phyloP scores from a whole-genome alignment of 305 asterid genomes.

The Coffea humblotiana region DNA sequence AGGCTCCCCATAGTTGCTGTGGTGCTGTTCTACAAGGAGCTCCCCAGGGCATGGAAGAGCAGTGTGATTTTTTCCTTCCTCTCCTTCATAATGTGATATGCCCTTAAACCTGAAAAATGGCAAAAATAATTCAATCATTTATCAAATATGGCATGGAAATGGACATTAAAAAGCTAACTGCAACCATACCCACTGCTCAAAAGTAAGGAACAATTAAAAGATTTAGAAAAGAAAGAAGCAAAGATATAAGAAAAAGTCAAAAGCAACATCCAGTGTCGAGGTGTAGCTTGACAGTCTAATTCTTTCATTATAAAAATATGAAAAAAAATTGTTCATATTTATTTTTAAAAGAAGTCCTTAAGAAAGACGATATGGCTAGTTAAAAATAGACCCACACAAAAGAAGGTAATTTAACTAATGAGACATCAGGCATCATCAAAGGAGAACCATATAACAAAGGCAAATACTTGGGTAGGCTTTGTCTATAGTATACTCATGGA shows the following conservation, averaged over 20 bases:
- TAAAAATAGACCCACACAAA: background rate
- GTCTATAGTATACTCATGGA: too few species aligned
- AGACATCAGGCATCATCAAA: background rate
- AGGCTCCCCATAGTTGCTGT: constrained; percentile 98
- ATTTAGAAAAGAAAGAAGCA: background rate
- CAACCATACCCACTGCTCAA: background rate
- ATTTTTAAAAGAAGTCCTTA: background rate
- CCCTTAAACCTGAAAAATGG: constrained; percentile 63
- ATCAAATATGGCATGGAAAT: background rate
- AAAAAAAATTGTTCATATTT: background rate
- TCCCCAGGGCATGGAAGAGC: constrained; percentile 92
- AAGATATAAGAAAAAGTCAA: background rate
- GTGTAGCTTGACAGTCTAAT: background rate
- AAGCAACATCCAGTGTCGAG: background rate
- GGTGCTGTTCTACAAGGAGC: constrained; percentile 92
- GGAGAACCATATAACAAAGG: background rate
- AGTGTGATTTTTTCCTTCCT: constrained; percentile 77
- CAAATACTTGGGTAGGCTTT: too few species aligned
- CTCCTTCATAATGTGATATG: constrained; percentile 89
- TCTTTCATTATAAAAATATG: background rate
- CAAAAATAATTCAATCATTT: background rate
- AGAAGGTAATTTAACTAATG: background rate
- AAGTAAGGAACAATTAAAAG: background rate
- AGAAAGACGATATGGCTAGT: background rate
- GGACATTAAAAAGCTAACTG: background rate